Base-by-base conservation (phyloP, 2,329 filamentous ascomycete genomes). In the Verticillium zaregamsianum region DNA sequence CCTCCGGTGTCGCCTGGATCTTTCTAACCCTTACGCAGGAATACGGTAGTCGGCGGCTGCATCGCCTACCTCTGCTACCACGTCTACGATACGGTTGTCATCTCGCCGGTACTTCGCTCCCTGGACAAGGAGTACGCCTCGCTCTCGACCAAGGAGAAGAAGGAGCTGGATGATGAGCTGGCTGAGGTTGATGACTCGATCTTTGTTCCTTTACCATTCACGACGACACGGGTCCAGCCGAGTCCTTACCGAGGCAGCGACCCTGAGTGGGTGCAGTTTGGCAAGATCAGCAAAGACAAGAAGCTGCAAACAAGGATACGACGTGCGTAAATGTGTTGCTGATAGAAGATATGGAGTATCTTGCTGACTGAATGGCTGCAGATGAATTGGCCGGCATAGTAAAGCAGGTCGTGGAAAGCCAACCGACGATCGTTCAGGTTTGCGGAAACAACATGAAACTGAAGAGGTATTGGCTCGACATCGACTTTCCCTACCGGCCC, bases 181-280 rank as follows among this genome's bases (percentile, higher is more conserved):
- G 75, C 78, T 2, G 77, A 79, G 2, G 76, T 80, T 3, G 75
- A 77, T 15, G 77, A 81, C 20, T 73, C 80, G 2, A 66, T 81
- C 15, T 90, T 90, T 63, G 80, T 90, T 8, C 85, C 88, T 0
- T 82, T 90, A 59, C 86, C 86, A 3, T 85, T 86, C 54, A 86
- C 84, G 2, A 84, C 79, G 1, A 79, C 78, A 58, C 66, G 77
- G 62, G 73, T 86, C 20, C 74, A 78, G 17, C 78, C 80, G 33
- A 69, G 73, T 33, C 82, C 81, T 2, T 89, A 87, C 69, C 78
- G 77, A 63, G 80, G 80, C 59, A 77, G 75, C 31, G 86, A 89
- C 66, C 86, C 87, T 3, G 88, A 90, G 71, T 90, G 85, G 86
- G 76, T 79, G 64, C 77, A 79, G 57, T 90, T 88, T 65, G 69